Percentiles rank a stretch among this genome's conserved stretches.
Evolutionary conservation across 2,329 filamentous ascomycete genomes (phyloP).

Genomic region (Colletotrichum nymphaeae): DNA sequence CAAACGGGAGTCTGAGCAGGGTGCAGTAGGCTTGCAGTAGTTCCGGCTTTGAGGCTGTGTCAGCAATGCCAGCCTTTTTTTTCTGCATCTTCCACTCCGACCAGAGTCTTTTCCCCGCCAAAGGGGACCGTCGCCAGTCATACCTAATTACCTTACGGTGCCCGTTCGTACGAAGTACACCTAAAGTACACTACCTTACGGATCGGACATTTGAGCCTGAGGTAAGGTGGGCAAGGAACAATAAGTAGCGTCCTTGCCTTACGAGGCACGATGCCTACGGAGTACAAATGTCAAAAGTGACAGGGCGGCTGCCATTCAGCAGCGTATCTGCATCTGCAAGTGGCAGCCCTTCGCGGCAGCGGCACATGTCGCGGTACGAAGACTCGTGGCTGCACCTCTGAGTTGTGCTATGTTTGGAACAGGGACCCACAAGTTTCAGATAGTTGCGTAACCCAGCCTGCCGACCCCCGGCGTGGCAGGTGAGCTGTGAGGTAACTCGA

Average conservation of each 20-base stretch:
- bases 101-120: neutral
- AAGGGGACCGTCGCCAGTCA: neutral
- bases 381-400: neutral
- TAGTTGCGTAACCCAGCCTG: slow-evolving; percentile 29
- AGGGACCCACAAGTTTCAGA: slow-evolving; percentile 29
- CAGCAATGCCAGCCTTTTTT: slow-evolving; percentile 36
- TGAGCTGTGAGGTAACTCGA: neutral
- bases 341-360: slow-evolving; percentile 2
- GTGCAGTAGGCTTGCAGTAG: slow-evolving; percentile 33
- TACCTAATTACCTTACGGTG: neutral
- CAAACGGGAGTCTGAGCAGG: slow-evolving; percentile 26
- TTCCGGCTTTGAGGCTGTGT: slow-evolving; percentile 36
- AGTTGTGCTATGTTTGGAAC: slow-evolving; percentile 35
- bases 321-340: neutral
- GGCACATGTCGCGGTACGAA: neutral
- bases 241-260: too few species aligned
- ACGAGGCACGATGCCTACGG: too few species aligned
- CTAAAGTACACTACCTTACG: too few species aligned
- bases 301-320: too few species aligned
- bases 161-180: too few species aligned
- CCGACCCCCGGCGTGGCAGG: slow-evolving; percentile 17
- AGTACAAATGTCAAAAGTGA: too few species aligned
- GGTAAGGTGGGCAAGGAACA: neutral
- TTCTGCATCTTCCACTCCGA: neutral
- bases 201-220: too few species aligned